Conservation (phyloP, 2,329 filamentous ascomycete genomes). For the Trichoderma sp. region DNA sequence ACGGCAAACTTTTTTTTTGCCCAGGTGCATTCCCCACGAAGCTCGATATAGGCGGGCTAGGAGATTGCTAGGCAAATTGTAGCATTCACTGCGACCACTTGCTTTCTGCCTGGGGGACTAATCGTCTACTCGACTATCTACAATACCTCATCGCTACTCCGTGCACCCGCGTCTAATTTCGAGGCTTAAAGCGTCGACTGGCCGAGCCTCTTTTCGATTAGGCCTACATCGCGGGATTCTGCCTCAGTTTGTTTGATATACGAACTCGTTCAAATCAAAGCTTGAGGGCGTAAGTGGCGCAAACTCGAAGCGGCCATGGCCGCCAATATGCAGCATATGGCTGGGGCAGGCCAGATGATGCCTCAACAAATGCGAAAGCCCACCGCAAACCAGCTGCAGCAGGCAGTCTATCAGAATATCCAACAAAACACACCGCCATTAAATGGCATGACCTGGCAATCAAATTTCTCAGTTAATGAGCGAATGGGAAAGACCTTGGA, state of each 20-base stretch:
- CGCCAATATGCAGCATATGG: constrained; percentile 63
- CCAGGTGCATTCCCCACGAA: constrained; percentile 5
- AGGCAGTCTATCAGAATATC: constrained; percentile 48
- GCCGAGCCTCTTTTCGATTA: not conserved
- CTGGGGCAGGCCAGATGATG: constrained; percentile 51
- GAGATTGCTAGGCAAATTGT: constrained; percentile 41
- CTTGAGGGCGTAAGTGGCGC: constrained; percentile 33
- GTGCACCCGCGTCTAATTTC: constrained; percentile 6
- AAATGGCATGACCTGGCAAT: constrained; percentile 47
- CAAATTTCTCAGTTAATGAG: constrained; percentile 44
- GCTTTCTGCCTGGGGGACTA: constrained; percentile 30
- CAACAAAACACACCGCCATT: constrained; percentile 40
- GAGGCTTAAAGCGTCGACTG: not conserved
- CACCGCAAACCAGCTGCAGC: constrained; percentile 41
- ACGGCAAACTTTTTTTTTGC: constrained; percentile 2
- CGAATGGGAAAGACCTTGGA: constrained; percentile 50
- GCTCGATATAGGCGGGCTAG: constrained; percentile 41
- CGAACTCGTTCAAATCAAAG: constrained; percentile 5
- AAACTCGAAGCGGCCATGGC: constrained; percentile 56
- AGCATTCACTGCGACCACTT: constrained; percentile 33
- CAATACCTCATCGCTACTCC: not conserved
- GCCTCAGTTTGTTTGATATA: not conserved
- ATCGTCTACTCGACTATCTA: not conserved
- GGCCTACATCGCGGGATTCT: not conserved
- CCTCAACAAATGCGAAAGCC: constrained; percentile 47